A percentile compares a stretch with the other conserved stretches of the same genome.
Evolutionary conservation across 257 asterid genomes (phyloP).

Genomic region (Solanum chilense): DNA sequence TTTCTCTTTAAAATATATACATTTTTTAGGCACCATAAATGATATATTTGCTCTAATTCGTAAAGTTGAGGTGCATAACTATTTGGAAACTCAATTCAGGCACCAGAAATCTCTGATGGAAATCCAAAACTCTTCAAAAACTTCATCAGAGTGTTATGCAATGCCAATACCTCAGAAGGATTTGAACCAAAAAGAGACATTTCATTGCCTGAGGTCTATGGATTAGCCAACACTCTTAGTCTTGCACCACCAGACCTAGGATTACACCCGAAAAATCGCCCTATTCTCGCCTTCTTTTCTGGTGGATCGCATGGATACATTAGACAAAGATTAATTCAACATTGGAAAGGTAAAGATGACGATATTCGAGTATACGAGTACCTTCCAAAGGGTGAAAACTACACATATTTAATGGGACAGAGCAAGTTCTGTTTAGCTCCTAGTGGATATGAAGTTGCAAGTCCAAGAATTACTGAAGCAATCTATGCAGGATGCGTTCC

Average conservation of each 20-base stretch:
- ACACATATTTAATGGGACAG: constrained; percentile 29
- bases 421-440: constrained; percentile 57
- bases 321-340: not conserved
- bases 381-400: constrained; percentile 18
- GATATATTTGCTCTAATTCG: not conserved
- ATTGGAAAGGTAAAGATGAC: constrained; percentile 12
- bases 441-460: constrained; percentile 60
- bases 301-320: constrained; percentile 18
- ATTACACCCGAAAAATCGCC: not conserved
- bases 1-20: too few relatives aligned
- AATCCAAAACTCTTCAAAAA: constrained; percentile 5
- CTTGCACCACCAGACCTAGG: constrained; percentile 1
- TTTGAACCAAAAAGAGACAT: constrained; percentile 10
- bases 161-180: constrained; percentile 17
- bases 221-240: not conserved
- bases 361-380: constrained; percentile 22
- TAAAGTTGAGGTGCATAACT: not conserved
- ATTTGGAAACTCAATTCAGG: not conserved
- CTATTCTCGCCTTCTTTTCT: constrained; percentile 11
- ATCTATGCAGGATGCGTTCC: constrained; percentile 59
- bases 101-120: constrained; percentile 2
- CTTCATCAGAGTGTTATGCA: constrained; percentile 16
- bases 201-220: constrained; percentile 5
- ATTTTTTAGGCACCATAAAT: not conserved
- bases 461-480: constrained; percentile 50